Evolutionary conservation across 768 basidiomycete genomes (phyloP).

Genomic region (Mycena metata): DNA sequence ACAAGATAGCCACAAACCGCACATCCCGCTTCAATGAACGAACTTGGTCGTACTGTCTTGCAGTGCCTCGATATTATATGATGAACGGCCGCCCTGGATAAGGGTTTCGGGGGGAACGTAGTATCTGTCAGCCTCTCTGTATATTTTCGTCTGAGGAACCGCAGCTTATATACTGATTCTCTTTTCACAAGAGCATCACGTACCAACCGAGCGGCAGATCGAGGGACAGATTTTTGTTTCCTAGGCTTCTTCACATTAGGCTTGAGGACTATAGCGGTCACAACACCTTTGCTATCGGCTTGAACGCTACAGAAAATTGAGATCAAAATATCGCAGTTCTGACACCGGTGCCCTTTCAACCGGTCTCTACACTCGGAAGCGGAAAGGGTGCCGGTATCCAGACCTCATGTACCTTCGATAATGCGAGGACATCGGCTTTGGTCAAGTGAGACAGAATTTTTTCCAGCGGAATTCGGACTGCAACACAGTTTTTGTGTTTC

Average conservation of each 20-base stretch:
- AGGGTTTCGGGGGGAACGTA: background rate
- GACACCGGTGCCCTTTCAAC: background rate
- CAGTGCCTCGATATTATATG: background rate
- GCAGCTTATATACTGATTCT: background rate
- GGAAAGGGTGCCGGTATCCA: background rate
- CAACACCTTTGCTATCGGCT: background rate
- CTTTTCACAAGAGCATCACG: background rate
- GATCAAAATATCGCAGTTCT: background rate
- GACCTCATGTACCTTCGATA: background rate
- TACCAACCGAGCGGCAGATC: background rate
- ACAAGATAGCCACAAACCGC: conserved; percentile 1
- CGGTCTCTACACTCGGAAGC: background rate
- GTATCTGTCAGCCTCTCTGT: background rate
- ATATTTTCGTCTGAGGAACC: background rate
- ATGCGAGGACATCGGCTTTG: background rate
- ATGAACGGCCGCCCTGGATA: background rate
- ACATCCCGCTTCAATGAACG: background rate
- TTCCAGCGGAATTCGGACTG: background rate
- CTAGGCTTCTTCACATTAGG: background rate
- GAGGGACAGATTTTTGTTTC: background rate
- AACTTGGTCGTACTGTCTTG: background rate
- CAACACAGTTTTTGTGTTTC: background rate
- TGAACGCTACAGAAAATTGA: background rate
- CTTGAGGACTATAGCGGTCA: too few species aligned
- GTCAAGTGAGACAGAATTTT: background rate